Base-by-base conservation (phyloP, 805 yeast species). In the Deakozyma indianensis region DNA sequence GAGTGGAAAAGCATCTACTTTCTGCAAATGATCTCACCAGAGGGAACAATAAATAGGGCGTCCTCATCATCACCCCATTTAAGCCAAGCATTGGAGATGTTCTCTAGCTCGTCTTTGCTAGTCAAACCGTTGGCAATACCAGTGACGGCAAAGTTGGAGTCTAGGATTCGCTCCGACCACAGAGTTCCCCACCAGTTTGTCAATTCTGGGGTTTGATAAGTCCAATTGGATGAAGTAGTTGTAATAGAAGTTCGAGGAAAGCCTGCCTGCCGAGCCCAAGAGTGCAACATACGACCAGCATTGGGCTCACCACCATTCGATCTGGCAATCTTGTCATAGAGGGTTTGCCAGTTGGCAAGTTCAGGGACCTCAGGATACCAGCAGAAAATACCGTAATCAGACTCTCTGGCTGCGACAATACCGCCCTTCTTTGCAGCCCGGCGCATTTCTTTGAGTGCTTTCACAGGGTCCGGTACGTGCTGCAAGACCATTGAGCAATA, bases 401-500 rank as follows among this genome's bases (percentile, higher is more conserved):
- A 58, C 41, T 67, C 70, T 29, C 59, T 54, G 3, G 54, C 54
- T 29, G 67, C 64, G 2, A 64, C 59, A 41, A 51, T 49, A 0
- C 70, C 69, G 2, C 60, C 59, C 5, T 54, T 56, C 52, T 62
- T 64, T 29, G 56, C 51, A 7, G 67, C 71, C 38, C 71, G 49
- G 22, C 43, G 50, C 65, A 67, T 60, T 48, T 67, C 70, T 25
- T 51, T 48, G 29, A 67, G 45, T 3, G 66, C 70, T 7, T 22
- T 42, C 1, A 53, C 50, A 1, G 69, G 70, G 43, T 63, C 60
- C 22, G 53, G 52, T 24, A 67, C 50, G 46, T 67, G 71, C 11
- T 65, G 53, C 23, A 67, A 45, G 2, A 67, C 70, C 47, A 65
- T 70, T 46, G 63, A 68, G 18, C 63, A 57, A 55, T 57, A 60